Percentiles rank a stretch among this genome's conserved stretches.
These are phyloP conservation scores for Candida germanica DNA, from an alignment of 805 yeast genomes.

Conservation along the genomic window DNA sequence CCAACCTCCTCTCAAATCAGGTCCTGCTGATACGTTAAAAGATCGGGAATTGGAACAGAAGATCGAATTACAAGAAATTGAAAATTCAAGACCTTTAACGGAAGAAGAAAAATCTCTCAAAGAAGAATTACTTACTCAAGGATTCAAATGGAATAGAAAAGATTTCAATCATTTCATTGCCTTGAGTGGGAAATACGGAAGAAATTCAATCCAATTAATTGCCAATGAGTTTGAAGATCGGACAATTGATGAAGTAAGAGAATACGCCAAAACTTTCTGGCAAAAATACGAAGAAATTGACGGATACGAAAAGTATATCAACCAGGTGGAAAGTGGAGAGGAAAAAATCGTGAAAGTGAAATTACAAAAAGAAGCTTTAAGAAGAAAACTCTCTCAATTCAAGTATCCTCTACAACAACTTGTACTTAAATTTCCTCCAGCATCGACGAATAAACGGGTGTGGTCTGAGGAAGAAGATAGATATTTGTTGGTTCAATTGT, in stretches of 20 bases:
- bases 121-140: slow-evolving; percentile 55
- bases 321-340: slow-evolving; percentile 86
- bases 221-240: slow-evolving; percentile 81
- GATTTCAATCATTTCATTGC: slow-evolving; percentile 83
- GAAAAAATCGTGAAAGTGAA: slow-evolving; percentile 65
- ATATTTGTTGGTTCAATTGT: slow-evolving; percentile 74
- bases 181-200: slow-evolving; percentile 73
- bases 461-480: slow-evolving; percentile 91
- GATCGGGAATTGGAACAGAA: slow-evolving; percentile 43
- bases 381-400: slow-evolving; percentile 69
- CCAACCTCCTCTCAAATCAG: slow-evolving; percentile 60
- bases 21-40: slow-evolving; percentile 35
- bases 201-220: slow-evolving; percentile 67
- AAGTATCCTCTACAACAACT: slow-evolving; percentile 79
- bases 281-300: slow-evolving; percentile 71
- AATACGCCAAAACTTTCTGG: slow-evolving; percentile 84
- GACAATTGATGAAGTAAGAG: slow-evolving; percentile 71
- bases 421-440: slow-evolving; percentile 67
- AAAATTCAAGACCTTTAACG: slow-evolving; percentile 74
- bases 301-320: slow-evolving; percentile 79
- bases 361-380: slow-evolving; percentile 74
- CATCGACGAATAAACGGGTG: slow-evolving; percentile 56
- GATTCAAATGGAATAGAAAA: slow-evolving; percentile 82
- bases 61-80: slow-evolving; percentile 69
- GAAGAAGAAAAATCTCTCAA: slow-evolving; percentile 74